phyloP scores from a whole-genome alignment of 192 early-diverging fungal genomes.

The Podila epigama region DNA sequence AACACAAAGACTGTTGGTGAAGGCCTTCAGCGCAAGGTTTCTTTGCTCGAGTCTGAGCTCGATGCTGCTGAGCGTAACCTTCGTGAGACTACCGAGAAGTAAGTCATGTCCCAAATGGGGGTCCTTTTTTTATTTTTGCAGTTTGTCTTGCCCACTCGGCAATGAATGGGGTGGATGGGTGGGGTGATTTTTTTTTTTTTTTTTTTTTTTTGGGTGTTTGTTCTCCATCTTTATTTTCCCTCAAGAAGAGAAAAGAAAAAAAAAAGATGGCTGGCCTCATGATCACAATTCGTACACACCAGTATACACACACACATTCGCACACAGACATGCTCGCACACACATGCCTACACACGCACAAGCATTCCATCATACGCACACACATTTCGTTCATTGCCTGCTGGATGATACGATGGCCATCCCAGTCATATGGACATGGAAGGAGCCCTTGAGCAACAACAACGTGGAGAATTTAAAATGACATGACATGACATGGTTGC shows the following conservation, averaged over 20 bases:
- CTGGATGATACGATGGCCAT: too few species aligned
- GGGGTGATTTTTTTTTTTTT: not conserved
- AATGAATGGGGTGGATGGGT: too few species aligned
- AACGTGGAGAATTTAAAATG: not conserved
- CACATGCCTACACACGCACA: too few species aligned
- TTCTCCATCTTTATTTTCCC: not conserved
- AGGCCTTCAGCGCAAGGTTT: conserved; percentile 37
- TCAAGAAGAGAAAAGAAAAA: too few species aligned
- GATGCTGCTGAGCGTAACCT: conserved; percentile 47
- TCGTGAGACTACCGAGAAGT: conserved; percentile 68
- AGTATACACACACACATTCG: too few species aligned
- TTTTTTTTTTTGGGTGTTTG: not conserved
- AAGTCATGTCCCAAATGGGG: conserved; percentile 54
- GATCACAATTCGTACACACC: not conserved
- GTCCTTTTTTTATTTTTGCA: not conserved
- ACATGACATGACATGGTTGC: too few species aligned
- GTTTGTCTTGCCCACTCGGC: not conserved
- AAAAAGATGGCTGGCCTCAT: not conserved
- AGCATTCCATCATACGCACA: too few species aligned
- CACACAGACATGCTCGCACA: too few species aligned
- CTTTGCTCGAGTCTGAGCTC: conserved; percentile 40
- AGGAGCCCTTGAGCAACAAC: not conserved
- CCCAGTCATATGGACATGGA: too few species aligned
- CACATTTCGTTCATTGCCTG: too few species aligned
- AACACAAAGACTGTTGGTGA: conserved; percentile 47